Percentiles rank a stretch among this genome's conserved stretches.
Evolutionary conservation across 2,329 filamentous ascomycete genomes (phyloP).

Genomic region (Aspergillus latus): DNA sequence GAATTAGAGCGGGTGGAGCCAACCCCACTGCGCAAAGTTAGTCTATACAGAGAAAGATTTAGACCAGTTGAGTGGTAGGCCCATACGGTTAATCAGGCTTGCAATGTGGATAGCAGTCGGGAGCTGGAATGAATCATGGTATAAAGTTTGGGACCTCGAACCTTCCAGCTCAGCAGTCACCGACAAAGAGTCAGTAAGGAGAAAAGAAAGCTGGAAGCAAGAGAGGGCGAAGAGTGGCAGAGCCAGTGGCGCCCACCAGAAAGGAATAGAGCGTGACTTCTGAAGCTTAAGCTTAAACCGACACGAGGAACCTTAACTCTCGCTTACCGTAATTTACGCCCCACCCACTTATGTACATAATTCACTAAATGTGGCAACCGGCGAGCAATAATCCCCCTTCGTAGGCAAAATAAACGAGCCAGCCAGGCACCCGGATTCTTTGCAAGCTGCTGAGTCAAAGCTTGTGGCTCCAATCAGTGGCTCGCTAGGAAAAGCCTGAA

Average conservation of each 20-base stretch:
- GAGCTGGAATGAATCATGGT: background rate
- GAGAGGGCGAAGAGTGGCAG: background rate
- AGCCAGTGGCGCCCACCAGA: slow-evolving; percentile 19
- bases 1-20: slow-evolving; percentile 6
- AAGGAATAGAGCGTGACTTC: slow-evolving; percentile 34
- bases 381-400: background rate
- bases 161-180: background rate
- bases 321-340: slow-evolving; percentile 30
- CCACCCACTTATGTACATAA: background rate
- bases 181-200: background rate
- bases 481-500: slow-evolving; percentile 1
- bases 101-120: background rate
- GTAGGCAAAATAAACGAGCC: slow-evolving; percentile 13
- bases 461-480: background rate
- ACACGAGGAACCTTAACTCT: slow-evolving; percentile 44
- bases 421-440: slow-evolving; percentile 1
- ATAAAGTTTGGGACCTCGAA: background rate
- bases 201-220: background rate
- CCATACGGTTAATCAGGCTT: background rate
- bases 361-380: too few relatives aligned
- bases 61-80: slow-evolving; percentile 4
- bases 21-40: slow-evolving; percentile 8
- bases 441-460: background rate
- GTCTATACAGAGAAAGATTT: background rate
- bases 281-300: slow-evolving; percentile 48